Evolutionary conservation across 148 eudicot genomes (phyloP), one percentile per base, ranked within the genome.

Genomic region (Fagopyrum homotropicum): DNA sequence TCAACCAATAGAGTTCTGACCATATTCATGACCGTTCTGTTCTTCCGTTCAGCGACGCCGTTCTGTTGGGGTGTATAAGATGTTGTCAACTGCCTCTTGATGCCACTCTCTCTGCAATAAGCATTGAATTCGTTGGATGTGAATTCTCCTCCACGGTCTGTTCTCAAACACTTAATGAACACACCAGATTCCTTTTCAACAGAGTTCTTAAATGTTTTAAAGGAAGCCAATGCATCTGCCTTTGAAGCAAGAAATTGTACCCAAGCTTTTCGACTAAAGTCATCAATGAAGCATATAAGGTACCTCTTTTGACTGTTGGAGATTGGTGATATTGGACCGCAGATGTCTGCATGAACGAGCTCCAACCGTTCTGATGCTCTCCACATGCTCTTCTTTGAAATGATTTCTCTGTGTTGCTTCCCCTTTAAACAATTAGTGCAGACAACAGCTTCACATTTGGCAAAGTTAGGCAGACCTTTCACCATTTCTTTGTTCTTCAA

Each of bases 11-110:
- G 54, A 11, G 44, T 51, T 30, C 74, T 55, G 1, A 26, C 54
- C 73, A 72, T 72, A 12, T 72, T 51, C 50, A 44, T 14, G 2
- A 45, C 43, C 3, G 75, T 77, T 30, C 75, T 7, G 57, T 77
- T 77, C 35, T 72, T 77, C 15, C 71, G 10, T 11, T 70, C 64
- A 0, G 79, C 74, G 8, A 77, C 74, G 5, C 74, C 74, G 43
- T 69, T 77, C 16, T 69, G 79, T 17, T 77, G 40, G 0, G 75
- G 75, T 0, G 55, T 55, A 52, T 52, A 52, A 1, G 69, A 9
- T 2, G 64, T 4, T 56, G 70, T 72, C 17, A 75, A 44, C 26
- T 22, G 26, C 26, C 26, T 22, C 26, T 22, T 22, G 26, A 22
- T 22, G 26, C 26, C 26, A 22, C 26, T 22, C 26, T 22, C 26